A percentile compares a stretch with the other conserved stretches of the same genome.
phyloP scores from a whole-genome alignment of 1,139 yeast species.

The Casaregolazyma lundiana region DNA sequence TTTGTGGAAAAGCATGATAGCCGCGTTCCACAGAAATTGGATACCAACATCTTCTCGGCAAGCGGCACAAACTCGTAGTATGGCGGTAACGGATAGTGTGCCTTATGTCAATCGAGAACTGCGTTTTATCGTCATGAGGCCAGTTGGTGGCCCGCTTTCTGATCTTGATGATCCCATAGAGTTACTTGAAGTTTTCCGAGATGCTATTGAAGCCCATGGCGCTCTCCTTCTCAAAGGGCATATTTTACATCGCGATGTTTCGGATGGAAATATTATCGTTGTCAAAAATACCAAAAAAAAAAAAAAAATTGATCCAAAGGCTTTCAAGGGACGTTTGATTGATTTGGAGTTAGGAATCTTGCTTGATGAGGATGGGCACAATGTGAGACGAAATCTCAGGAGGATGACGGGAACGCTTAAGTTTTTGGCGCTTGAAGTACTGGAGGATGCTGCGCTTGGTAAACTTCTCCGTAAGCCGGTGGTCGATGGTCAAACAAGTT shows the following conservation, averaged over 20 bases:
- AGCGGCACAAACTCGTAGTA: too few species aligned
- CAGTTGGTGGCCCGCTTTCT: neutral
- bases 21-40: too few species aligned
- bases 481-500: too few species aligned
- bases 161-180: neutral
- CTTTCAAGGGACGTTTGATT: neutral
- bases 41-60: too few species aligned
- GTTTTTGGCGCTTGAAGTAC: neutral
- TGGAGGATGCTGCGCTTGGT: neutral
- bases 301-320: neutral
- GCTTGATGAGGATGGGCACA: neutral
- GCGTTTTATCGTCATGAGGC: neutral
- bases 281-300: too few species aligned
- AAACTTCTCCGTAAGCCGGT: too few species aligned
- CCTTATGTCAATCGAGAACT: neutral
- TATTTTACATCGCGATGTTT: neutral
- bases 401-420: neutral
- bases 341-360: neutral
- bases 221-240: neutral
- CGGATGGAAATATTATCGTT: neutral
- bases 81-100: neutral
- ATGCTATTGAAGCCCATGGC: neutral
- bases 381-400: neutral
- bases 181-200: neutral
- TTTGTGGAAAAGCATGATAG: too few species aligned